Evolutionary conservation across 208 protist genomes (phyloP).

Genomic region (Perkinsela sp.): DNA sequence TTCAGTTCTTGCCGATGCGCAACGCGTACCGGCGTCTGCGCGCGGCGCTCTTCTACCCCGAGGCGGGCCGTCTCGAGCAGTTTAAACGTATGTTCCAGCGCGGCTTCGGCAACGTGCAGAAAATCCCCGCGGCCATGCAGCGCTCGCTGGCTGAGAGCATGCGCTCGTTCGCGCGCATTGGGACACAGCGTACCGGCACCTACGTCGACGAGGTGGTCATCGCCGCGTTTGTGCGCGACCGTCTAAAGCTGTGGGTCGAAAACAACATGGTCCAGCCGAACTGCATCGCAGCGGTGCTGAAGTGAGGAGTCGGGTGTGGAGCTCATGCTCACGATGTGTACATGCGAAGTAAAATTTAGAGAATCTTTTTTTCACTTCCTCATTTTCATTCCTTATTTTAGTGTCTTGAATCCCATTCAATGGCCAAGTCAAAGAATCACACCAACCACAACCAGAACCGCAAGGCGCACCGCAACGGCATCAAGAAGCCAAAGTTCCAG

Average conservation of each 20-base stretch:
- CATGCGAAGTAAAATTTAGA: too few species aligned
- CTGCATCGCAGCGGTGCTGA: too few species aligned
- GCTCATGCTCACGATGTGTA: too few species aligned
- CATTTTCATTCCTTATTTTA: too few species aligned
- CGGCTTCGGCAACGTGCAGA: neutral
- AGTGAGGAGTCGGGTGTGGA: too few species aligned
- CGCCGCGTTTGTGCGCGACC: neutral
- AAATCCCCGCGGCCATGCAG: neutral
- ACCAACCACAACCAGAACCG: constrained; percentile 70
- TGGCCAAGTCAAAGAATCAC: constrained; percentile 76
- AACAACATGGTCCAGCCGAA: neutral
- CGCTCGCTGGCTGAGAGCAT: neutral
- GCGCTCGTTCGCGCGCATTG: neutral
- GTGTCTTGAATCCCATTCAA: too few species aligned
- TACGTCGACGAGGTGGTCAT: neutral
- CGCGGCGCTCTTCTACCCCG: neutral
- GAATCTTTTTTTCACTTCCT: too few species aligned
- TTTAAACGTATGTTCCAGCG: neutral
- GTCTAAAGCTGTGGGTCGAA: neutral
- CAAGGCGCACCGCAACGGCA: constrained; percentile 69
- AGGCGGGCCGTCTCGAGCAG: neutral
- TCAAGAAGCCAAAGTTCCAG: constrained; percentile 35
- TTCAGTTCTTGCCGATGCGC: neutral
- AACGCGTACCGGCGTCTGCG: neutral
- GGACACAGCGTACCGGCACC: neutral